These are phyloP conservation scores for Ascobolus immersus DNA, from an alignment of 495 filamentous ascomycete genomes.

Conservation along the genomic window DNA sequence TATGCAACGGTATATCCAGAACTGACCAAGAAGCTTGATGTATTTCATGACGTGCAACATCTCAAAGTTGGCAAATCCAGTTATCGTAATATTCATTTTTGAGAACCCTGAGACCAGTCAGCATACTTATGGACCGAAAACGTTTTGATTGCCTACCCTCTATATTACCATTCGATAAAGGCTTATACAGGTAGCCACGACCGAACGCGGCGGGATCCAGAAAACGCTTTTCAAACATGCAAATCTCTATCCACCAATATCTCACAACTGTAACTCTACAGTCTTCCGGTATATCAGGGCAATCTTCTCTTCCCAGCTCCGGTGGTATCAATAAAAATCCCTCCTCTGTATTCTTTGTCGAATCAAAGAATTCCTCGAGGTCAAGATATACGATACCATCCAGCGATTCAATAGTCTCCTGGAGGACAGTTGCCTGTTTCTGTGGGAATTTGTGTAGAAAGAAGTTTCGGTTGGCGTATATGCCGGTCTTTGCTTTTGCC, in stretches of 20 bases:
- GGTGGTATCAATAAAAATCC: not conserved
- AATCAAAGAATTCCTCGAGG: constrained; percentile 19
- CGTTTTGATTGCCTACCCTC: not conserved
- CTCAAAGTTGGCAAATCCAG: constrained; percentile 62
- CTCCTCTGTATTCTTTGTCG: not conserved
- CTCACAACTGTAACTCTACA: constrained; percentile 29
- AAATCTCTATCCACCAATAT: constrained; percentile 81
- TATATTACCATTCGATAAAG: too few species aligned
- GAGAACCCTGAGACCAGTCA: constrained; percentile 27
- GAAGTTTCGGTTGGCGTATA: constrained; percentile 5
- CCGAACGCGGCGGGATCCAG: constrained; percentile 26
- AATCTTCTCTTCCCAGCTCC: constrained; percentile 5
- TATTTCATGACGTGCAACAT: constrained; percentile 57
- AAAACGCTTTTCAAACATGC: constrained; percentile 45
- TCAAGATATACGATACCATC: constrained; percentile 22
- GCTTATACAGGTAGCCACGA: too few species aligned
- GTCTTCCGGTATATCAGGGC: constrained; percentile 22
- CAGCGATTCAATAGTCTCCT: constrained; percentile 21
- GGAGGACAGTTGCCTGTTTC: constrained; percentile 20
- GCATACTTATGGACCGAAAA: not conserved
- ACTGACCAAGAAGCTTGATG: constrained; percentile 42
- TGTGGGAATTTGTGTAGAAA: constrained; percentile 3
- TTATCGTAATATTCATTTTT: constrained; percentile 45
- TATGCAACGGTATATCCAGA: not conserved
- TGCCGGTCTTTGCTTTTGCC: not conserved